Evolutionary conservation across 257 asterid species (phyloP).

Genomic region (Jacaranda mimosifolia): DNA sequence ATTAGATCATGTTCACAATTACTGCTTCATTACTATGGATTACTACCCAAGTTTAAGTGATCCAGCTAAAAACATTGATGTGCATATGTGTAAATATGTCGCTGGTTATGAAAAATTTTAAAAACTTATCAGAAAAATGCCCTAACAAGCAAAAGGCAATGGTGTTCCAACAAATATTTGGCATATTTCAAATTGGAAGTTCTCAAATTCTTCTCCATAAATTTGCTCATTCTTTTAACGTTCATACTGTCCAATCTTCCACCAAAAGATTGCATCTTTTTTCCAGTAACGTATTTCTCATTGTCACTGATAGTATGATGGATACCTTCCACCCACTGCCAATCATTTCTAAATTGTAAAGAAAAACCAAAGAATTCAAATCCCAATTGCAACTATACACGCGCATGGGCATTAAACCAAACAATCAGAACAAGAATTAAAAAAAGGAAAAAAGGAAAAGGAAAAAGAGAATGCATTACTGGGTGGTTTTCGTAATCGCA

Average conservation of each 20-base stretch:
- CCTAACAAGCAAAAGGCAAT: constrained; percentile 22
- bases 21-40: constrained; percentile 12
- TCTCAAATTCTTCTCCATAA: constrained; percentile 3
- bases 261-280: constrained; percentile 6
- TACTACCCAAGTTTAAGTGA: constrained; percentile 11
- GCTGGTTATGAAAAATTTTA: constrained; percentile 9
- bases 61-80: constrained; percentile 8
- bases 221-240: constrained; percentile 9
- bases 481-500: constrained; percentile 88
- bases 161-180: background rate
- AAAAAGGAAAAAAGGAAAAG: background rate
- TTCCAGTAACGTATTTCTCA: background rate
- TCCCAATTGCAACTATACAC: constrained; percentile 8
- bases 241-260: background rate
- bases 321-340: background rate
- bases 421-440: constrained; percentile 27
- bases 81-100: background rate
- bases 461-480: constrained; percentile 46
- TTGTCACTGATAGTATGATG: background rate
- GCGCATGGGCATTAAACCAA: constrained; percentile 35
- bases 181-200: constrained; percentile 23
- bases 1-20: constrained; percentile 29
- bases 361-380: constrained; percentile 23
- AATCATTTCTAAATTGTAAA: background rate
- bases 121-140: background rate